Base-by-base conservation (phyloP, 1,284 basidiomycete genomes). In the Neotropicomus parvogracilis region DNA sequence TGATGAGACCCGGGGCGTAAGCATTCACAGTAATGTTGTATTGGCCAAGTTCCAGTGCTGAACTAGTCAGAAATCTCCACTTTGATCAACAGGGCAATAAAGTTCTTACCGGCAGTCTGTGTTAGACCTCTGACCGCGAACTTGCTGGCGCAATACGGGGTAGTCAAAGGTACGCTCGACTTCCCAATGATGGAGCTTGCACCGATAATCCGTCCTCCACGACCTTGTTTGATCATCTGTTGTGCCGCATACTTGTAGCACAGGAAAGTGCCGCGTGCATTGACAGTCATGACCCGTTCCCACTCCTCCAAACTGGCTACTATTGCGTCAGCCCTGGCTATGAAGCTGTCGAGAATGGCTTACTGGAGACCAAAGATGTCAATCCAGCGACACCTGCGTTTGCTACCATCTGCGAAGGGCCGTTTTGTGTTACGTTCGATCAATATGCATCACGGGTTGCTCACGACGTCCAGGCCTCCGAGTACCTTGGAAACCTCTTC, bases 161-260 rank as follows among this genome's bases (percentile, higher is more conserved):
- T 4, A 9, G 3, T 5, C 19, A 39, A 42, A 2, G 2, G 34
- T 16, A 36, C 8, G n/a, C 53, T 55, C 31, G 34, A 37, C 39
- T 58, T 64, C 0, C 66, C 67, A 0, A 27, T 20, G 0, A 46
- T 0, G 4, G 65, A 68, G 9, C 57, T 61, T 12, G 60, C 58
- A 6, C 67, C 68, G 21, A 73, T 64, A 13, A 73, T 64, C 9
- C 67, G 46, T 4, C 71, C 71, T 3, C 70, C 68, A 14, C 53
- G 52, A 28, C 67, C 67, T 53, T 69, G 68, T 40, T 54, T 50
- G 46, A 69, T 62, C 65, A 68, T 63, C 26, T 65, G 59, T 16
- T 42, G 40, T 20, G 67, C 68, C 8, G 65, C 67, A 19, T 62
- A 56, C 45, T 64, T 65, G 43, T 66, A 69, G 58, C 64, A 69